Conservation (phyloP, 2,329 filamentous ascomycete species). For the Venturia carpophila region DNA sequence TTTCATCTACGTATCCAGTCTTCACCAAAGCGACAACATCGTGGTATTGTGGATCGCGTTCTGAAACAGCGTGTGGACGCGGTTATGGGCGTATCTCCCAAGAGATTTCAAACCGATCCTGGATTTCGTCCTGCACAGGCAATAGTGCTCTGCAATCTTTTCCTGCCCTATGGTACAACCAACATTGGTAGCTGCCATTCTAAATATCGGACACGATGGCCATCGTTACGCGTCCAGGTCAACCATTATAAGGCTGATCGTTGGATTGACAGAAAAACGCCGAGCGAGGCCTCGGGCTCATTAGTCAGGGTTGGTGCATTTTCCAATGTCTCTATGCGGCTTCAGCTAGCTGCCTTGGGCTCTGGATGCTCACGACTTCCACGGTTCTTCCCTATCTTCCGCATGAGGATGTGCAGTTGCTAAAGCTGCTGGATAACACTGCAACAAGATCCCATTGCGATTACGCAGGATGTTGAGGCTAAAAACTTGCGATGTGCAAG, state of each 20-base stretch:
- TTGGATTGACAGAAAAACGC: not conserved
- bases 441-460: not conserved
- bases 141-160: not conserved
- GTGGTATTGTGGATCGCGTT: not conserved
- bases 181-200: not conserved
- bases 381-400: not conserved
- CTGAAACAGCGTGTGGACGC: not conserved
- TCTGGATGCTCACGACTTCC: not conserved
- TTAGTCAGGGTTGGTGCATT: not conserved
- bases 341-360: not conserved
- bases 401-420: not conserved
- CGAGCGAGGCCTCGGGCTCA: not conserved
- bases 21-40: not conserved
- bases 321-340: not conserved
- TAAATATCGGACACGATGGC: not conserved
- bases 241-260: not conserved
- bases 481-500: not conserved
- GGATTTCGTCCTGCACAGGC: not conserved
- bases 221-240: not conserved
- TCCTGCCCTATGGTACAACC: not conserved
- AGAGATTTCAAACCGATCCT: not conserved
- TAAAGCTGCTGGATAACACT: not conserved
- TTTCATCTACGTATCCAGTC: not conserved
- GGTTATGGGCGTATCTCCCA: not conserved
- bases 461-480: slow-evolving; percentile 6